phyloP scores from a whole-genome alignment of 116 monocot genomes.

The Cymodocea nodosa region DNA sequence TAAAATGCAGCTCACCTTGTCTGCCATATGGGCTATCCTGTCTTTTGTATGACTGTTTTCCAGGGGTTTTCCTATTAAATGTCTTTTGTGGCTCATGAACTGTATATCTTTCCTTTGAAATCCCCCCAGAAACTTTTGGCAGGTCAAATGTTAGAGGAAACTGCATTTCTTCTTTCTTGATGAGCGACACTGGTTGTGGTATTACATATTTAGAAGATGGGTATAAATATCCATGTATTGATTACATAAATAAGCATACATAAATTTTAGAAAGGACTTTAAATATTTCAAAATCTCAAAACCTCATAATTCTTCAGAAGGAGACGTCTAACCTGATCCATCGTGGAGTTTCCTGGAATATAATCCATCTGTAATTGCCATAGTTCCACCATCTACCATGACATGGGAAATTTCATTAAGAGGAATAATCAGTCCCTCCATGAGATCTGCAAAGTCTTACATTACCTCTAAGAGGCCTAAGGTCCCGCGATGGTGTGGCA shows the following conservation, averaged over 20 bases:
- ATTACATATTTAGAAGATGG: too few species aligned
- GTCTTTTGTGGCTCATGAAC: neutral
- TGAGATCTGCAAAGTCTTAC: neutral
- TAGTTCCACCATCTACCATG: neutral
- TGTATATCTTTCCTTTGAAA: neutral
- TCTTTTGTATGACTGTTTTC: neutral
- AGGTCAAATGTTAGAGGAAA: neutral
- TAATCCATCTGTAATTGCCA: neutral
- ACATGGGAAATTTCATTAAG: too few species aligned
- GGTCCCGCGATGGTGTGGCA: conserved; percentile 3
- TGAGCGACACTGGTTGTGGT: neutral
- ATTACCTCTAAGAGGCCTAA: neutral
- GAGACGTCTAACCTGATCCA: neutral
- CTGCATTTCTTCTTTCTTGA: conserved; percentile 1
- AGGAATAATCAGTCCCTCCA: neutral
- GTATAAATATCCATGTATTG: neutral
- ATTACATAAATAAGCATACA: too few species aligned
- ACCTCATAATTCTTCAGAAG: neutral
- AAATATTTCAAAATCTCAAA: too few species aligned
- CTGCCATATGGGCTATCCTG: neutral
- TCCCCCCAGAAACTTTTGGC: neutral
- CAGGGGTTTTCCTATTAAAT: neutral
- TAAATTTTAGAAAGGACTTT: too few species aligned
- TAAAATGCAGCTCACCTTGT: neutral
- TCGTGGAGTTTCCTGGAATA: neutral